Percentiles rank a stretch among this genome's conserved stretches.
Evolutionary conservation across 1,284 basidiomycete genomes (phyloP).

Genomic region (Lentinula novae-zelandiae): DNA sequence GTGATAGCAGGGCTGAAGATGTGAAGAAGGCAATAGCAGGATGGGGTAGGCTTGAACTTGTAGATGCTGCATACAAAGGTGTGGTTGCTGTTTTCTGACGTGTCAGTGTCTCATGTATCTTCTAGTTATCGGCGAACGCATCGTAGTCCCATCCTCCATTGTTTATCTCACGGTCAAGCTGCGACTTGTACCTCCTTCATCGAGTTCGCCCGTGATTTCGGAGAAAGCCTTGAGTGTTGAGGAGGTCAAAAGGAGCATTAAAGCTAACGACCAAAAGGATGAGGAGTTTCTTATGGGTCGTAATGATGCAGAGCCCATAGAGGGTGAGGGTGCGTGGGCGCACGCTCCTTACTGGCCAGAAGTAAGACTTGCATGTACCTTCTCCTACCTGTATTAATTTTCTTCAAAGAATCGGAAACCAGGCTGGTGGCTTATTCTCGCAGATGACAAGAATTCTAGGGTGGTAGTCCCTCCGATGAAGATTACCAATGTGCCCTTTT

Average conservation of each 20-base stretch:
- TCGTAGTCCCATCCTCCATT: slow-evolving; percentile 87
- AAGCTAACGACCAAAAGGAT: slow-evolving; percentile 57
- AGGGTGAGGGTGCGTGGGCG: slow-evolving; percentile 53
- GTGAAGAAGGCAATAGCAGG: slow-evolving; percentile 67
- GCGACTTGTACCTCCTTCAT: slow-evolving; percentile 54
- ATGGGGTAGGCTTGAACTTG: slow-evolving; percentile 82
- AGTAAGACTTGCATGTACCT: slow-evolving; percentile 41
- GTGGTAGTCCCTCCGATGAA: slow-evolving; percentile 90
- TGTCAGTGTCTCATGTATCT: slow-evolving; percentile 2
- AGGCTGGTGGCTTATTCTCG: slow-evolving; percentile 89
- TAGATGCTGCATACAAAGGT: slow-evolving; percentile 89
- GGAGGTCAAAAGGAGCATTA: slow-evolving; percentile 49
- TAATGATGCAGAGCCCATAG: slow-evolving; percentile 60
- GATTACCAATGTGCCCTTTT: slow-evolving; percentile 77
- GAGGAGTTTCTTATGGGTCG: slow-evolving; percentile 64
- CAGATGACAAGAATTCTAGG: slow-evolving; percentile 87
- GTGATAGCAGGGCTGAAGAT: slow-evolving; percentile 51
- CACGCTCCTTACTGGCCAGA: slow-evolving; percentile 92
- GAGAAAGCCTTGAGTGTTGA: slow-evolving; percentile 29
- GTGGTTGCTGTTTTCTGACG: slow-evolving; percentile 17
- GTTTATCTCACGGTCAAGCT: slow-evolving; percentile 87
- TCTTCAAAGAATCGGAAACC: slow-evolving; percentile 69
- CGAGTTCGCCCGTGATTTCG: slow-evolving; percentile 16
- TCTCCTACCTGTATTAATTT: neutral
- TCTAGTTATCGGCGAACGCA: slow-evolving; percentile 85